Percentiles rank a stretch among this genome's conserved stretches.
Conservation (phyloP, 75 land plant genomes). For the Isoetes taiwanensis region DNA sequence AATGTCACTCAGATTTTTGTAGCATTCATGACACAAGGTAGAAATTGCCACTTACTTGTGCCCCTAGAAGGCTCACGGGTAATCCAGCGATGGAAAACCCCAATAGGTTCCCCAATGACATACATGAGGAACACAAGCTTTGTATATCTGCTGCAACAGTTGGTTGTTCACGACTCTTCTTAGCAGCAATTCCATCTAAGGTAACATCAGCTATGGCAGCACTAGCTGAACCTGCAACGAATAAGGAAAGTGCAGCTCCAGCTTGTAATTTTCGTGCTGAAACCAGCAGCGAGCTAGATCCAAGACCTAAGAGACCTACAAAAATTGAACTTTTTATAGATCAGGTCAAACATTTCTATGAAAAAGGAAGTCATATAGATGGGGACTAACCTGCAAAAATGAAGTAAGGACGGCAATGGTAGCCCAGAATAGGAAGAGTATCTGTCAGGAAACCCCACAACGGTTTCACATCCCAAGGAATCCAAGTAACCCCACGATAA, state of each 20-base stretch:
- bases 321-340: background rate
- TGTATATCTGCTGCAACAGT: slow-evolving; percentile 57
- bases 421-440: slow-evolving; percentile 49
- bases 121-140: slow-evolving; percentile 45
- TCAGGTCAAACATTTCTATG: background rate
- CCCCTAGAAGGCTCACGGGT: slow-evolving; percentile 48
- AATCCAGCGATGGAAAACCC: slow-evolving; percentile 71
- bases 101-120: slow-evolving; percentile 47
- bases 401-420: slow-evolving; percentile 59
- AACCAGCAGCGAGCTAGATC: background rate
- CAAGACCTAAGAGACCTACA: slow-evolving; percentile 4
- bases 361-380: slow-evolving; percentile 3
- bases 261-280: slow-evolving; percentile 11
- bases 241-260: slow-evolving; percentile 11
- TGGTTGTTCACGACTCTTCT: slow-evolving; percentile 47
- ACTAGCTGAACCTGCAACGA: slow-evolving; percentile 10
- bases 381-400: slow-evolving; percentile 43
- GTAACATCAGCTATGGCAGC: slow-evolving; percentile 81
- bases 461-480: slow-evolving; percentile 76
- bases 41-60: too few species aligned
- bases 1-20: too few species aligned
- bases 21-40: too few species aligned
- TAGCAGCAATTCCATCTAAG: slow-evolving; percentile 70
- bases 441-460: slow-evolving; percentile 74
- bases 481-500: slow-evolving; percentile 34